These are phyloP conservation scores for Debaryomycetaceae sp. DNA, from an alignment of 1,139 yeast genomes.

Conservation along the genomic window DNA sequence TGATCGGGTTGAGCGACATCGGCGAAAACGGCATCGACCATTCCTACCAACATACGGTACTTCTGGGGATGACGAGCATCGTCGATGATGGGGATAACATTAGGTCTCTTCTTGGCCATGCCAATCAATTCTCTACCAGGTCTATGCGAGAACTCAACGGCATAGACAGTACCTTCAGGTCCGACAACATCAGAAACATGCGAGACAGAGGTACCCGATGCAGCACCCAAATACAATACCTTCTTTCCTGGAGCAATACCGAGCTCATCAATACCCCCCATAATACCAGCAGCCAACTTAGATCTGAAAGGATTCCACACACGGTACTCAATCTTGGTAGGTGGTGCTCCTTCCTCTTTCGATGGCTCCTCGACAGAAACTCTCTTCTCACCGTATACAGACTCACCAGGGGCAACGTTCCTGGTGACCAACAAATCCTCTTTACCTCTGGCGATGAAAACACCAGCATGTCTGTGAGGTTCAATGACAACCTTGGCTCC, in stretches of 20 bases:
- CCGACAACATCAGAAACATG: conserved; percentile 98
- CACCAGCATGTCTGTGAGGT: conserved; percentile 98
- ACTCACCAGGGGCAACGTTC: conserved; percentile 97
- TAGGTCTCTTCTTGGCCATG: conserved; percentile 99
- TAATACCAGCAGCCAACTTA: conserved; percentile 98
- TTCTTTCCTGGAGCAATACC: conserved; percentile 98
- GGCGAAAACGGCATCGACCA: conserved; percentile 98
- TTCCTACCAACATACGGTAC: conserved; percentile 97
- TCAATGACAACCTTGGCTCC: conserved; percentile 97
- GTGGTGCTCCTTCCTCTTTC: conserved; percentile 79
- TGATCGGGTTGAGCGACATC: conserved; percentile 99
- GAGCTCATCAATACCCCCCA: conserved; percentile 98
- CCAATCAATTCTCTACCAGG: conserved; percentile 99
- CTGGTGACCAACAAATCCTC: conserved; percentile 97
- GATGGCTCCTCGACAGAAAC: conserved; percentile 89
- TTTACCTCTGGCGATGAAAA: conserved; percentile 98
- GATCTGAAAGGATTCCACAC: conserved; percentile 99
- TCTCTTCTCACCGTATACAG: conserved; percentile 98
- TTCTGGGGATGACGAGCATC: conserved; percentile 99
- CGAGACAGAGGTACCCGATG: conserved; percentile 98
- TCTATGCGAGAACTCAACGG: conserved; percentile 98
- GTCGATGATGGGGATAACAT: conserved; percentile 96
- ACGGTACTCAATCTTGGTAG: conserved; percentile 97
- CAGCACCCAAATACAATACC: conserved; percentile 97
- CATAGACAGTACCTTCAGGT: conserved; percentile 97